A percentile compares a stretch with the other conserved stretches of the same genome.
These are phyloP conservation scores for Botrytis medusae DNA, from an alignment of 2,329 filamentous ascomycete species.

Conservation along the genomic window DNA sequence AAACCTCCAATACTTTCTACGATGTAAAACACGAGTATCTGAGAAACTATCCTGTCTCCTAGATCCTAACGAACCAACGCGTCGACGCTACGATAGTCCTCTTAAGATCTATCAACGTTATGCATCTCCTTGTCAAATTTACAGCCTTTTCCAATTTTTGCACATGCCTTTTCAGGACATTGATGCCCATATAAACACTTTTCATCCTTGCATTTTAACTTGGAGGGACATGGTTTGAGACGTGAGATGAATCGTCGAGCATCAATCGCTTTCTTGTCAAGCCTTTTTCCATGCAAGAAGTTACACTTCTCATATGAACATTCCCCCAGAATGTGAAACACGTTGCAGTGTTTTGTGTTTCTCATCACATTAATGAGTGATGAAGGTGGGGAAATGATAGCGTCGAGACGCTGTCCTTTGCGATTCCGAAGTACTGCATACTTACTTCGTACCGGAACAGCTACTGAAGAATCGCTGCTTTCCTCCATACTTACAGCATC, in stretches of 20 bases:
- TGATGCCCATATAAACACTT: slow-evolving; percentile 24
- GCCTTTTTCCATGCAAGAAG: slow-evolving; percentile 22
- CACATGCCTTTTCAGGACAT: slow-evolving; percentile 24
- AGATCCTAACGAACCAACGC: slow-evolving; percentile 12
- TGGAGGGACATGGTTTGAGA: slow-evolving; percentile 22
- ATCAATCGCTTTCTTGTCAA: slow-evolving; percentile 24
- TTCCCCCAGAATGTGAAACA: slow-evolving; percentile 4
- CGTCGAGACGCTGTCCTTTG: slow-evolving; percentile 26
- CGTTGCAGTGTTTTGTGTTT: slow-evolving; percentile 1
- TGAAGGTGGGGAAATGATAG: slow-evolving; percentile 19
- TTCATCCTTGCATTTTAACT: slow-evolving; percentile 23
- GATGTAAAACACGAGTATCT: background rate
- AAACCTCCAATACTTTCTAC: background rate
- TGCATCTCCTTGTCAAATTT: slow-evolving; percentile 25
- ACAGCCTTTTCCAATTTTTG: slow-evolving; percentile 22
- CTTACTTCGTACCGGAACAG: background rate
- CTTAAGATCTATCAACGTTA: slow-evolving; percentile 24
- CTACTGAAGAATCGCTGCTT: background rate
- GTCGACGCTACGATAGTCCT: slow-evolving; percentile 12
- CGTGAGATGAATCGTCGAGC: slow-evolving; percentile 24
- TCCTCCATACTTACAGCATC: slow-evolving; percentile 7
- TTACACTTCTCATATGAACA: slow-evolving; percentile 13
- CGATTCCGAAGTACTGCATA: slow-evolving; percentile 14
- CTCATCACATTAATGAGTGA: slow-evolving; percentile 21
- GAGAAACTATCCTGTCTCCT: background rate